Conservation (phyloP, 2,329 filamentous ascomycete genomes). For the Elsinoe necatrix region DNA sequence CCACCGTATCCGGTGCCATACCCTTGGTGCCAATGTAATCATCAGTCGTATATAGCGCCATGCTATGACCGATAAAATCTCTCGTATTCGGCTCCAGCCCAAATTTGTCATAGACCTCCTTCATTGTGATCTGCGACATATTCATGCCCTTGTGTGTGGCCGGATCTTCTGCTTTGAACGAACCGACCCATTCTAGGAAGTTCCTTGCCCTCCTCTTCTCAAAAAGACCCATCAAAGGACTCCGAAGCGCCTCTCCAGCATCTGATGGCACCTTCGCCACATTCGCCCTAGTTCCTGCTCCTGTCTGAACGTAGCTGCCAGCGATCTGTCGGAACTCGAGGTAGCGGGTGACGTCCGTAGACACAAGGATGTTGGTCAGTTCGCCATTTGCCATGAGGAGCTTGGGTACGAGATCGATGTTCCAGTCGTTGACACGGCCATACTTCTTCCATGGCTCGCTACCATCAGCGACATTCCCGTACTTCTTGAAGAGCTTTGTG, state of each 20-base stretch:
- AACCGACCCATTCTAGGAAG: slow-evolving; percentile 92
- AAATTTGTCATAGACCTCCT: slow-evolving; percentile 98
- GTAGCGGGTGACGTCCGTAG: slow-evolving; percentile 62
- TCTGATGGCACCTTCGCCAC: slow-evolving; percentile 96
- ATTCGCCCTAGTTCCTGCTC: slow-evolving; percentile 69
- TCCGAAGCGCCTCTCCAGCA: slow-evolving; percentile 79
- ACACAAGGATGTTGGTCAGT: slow-evolving; percentile 95
- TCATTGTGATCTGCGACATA: slow-evolving; percentile 75
- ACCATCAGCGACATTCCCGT: slow-evolving; percentile 69
- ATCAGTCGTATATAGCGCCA: slow-evolving; percentile 91
- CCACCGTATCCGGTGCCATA: slow-evolving; percentile 71
- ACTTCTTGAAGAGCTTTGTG: slow-evolving; percentile 84
- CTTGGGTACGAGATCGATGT: slow-evolving; percentile 97
- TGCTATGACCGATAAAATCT: slow-evolving; percentile 96
- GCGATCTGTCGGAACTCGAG: slow-evolving; percentile 59
- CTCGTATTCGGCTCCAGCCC: slow-evolving; percentile 80
- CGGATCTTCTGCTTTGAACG: slow-evolving; percentile 73
- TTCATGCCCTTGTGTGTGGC: slow-evolving; percentile 82
- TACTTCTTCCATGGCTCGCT: slow-evolving; percentile 98
- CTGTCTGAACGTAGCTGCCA: slow-evolving; percentile 93
- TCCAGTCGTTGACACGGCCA: slow-evolving; percentile 95
- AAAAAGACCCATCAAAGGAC: slow-evolving; percentile 91
- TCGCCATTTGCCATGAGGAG: slow-evolving; percentile 98
- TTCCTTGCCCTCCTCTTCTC: slow-evolving; percentile 96
- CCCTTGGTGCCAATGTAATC: slow-evolving; percentile 70